phyloP scores from a whole-genome alignment of 306 rosid species.

The Hylodesmum podocarpum region DNA sequence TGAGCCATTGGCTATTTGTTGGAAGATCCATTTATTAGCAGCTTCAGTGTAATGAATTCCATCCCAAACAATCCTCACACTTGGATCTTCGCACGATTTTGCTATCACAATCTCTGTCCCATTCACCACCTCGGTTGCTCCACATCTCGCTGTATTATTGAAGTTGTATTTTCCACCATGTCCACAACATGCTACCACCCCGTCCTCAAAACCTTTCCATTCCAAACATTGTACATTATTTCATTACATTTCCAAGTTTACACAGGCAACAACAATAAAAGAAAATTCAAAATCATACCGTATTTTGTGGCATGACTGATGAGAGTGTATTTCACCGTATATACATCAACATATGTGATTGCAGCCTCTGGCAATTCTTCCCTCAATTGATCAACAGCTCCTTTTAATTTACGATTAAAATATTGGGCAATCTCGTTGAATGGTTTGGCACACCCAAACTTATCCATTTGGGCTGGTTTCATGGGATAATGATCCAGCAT shows the following conservation, averaged over 20 bases:
- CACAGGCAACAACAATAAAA: background rate
- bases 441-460: conserved; percentile 46
- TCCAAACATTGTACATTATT: background rate
- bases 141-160: conserved; percentile 38
- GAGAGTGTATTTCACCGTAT: conserved; percentile 57
- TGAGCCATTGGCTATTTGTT: conserved; percentile 48
- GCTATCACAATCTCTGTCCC: conserved; percentile 44
- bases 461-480: conserved; percentile 38
- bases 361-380: conserved; percentile 43
- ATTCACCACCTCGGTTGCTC: conserved; percentile 34
- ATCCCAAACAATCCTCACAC: conserved; percentile 53
- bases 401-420: conserved; percentile 48
- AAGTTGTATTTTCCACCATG: conserved; percentile 68
- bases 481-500: conserved; percentile 15
- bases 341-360: conserved; percentile 64
- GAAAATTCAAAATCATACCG: conserved; percentile 24
- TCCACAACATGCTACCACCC: conserved; percentile 71
- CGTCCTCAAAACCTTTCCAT: conserved; percentile 51
- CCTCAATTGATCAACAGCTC: conserved; percentile 36
- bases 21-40: conserved; percentile 51
- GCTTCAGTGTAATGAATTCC: conserved; percentile 66
- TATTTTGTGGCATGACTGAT: conserved; percentile 49
- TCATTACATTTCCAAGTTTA: background rate
- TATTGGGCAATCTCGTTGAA: conserved; percentile 55
- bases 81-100: conserved; percentile 55